Conservation (phyloP, 1,284 basidiomycete species). For the Laetiporus sulphureus region DNA sequence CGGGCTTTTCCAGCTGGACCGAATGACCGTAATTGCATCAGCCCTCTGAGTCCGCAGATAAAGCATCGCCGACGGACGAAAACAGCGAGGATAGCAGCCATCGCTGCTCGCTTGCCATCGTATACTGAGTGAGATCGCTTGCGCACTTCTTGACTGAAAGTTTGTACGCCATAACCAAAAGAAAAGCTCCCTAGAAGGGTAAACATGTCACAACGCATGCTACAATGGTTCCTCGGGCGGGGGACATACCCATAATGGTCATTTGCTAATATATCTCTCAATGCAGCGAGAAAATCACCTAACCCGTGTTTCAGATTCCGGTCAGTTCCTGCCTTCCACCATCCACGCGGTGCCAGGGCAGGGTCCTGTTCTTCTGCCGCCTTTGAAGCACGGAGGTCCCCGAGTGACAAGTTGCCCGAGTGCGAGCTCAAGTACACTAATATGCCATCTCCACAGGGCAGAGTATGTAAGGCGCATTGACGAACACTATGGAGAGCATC, state of each 20-base stretch:
- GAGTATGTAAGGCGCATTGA: constrained; percentile 74
- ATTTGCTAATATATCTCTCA: constrained; percentile 43
- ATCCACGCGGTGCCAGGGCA: constrained; percentile 66
- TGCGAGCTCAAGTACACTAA: constrained; percentile 24
- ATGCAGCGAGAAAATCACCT: constrained; percentile 43
- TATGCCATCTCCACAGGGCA: constrained; percentile 59
- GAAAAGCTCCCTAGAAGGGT: too few species aligned
- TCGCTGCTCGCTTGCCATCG: constrained; percentile 80
- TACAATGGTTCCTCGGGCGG: too few species aligned
- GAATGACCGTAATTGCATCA: too few species aligned
- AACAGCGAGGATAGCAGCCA: constrained; percentile 71
- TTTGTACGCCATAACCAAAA: too few species aligned
- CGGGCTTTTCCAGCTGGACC: constrained; percentile 44
- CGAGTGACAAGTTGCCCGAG: constrained; percentile 26
- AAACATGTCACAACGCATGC: too few species aligned
- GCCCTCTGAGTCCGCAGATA: too few species aligned
- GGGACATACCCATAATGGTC: constrained; percentile 58
- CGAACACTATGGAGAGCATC: constrained; percentile 50
- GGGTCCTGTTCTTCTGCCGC: constrained; percentile 48
- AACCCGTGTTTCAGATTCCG: constrained; percentile 49
- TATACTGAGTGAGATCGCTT: too few species aligned
- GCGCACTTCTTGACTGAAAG: too few species aligned
- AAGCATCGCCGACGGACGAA: constrained; percentile 41
- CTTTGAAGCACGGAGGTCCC: constrained; percentile 52
- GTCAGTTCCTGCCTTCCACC: constrained; percentile 62